Evolutionary conservation across 805 yeast species (phyloP), one percentile per base, ranked within the genome.

Genomic region (Kodamaea neixiangensis): DNA sequence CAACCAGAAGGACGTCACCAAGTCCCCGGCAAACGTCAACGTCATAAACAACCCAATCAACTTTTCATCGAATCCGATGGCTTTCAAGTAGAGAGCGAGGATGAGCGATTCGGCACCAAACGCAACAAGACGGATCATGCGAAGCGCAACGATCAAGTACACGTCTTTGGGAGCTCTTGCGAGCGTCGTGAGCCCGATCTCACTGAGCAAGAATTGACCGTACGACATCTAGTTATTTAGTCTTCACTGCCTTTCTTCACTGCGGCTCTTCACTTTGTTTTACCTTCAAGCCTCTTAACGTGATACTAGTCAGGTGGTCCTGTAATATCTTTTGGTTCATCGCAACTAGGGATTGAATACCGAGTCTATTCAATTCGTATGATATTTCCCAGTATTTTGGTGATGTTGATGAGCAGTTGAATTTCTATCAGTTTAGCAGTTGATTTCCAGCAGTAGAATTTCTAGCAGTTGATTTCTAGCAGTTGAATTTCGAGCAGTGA

Each of bases 31-130:
- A 50, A 77, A 67, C 1, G 81, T 77, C 9, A 72, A 47, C 0
- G 84, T 71, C 73, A 81, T 72, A 52, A 67, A 78, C 44, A 71
- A 38, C 1, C 86, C 86, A 11, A 78, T 77, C 43, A 59, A 49
- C n/a, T 65, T 61, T 47, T 78, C 81, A 9, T 62, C 54, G 18
- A 80, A 64, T 3, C 75, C 77, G 11, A 73, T 60, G 35, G 69
- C 68, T 34, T 69, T 69, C 56, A 81, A 66, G 54, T 69, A 81
- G 40, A 76, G 60, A 2, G 77, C 82, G 40, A 81, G 53, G 17
- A 73, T 66, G 42, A 74, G 60, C 11, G 73, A 64, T 4, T 71
- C 64, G 2, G 71, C 76, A 22, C 77, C 74, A 49, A 69, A 74
- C 7, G 70, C 68, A 21, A 66, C 55, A 41, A 70, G 60, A 46